Evolutionary conservation across 179 eudicot species (phyloP).

Genomic region (Silene noctiflora): DNA sequence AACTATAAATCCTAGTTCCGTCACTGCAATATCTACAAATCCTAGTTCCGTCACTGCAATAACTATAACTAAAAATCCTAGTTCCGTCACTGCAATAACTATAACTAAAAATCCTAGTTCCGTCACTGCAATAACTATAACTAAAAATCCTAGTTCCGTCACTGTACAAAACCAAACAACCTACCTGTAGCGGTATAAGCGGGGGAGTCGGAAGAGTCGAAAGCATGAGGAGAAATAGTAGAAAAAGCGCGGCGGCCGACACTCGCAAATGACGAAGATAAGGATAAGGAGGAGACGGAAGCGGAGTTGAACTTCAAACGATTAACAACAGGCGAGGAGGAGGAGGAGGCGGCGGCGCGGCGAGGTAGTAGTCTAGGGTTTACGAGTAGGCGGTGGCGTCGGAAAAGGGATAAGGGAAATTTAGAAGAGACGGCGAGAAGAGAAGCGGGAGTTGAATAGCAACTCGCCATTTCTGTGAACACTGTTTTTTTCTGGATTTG

Average conservation of each 20-base stretch:
- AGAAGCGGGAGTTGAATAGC: neutral
- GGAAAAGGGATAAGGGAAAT: constrained; percentile 3
- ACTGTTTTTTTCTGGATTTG: neutral
- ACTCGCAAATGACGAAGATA: constrained; percentile 7
- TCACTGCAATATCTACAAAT: too few relatives aligned
- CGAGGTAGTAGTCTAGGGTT: neutral
- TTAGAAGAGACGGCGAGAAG: neutral
- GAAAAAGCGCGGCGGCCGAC: constrained; percentile 29
- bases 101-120: neutral
- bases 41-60: neutral
- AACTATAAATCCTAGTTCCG: too few relatives aligned
- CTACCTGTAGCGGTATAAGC: constrained; percentile 48
- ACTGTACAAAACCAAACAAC: neutral
- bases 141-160: neutral
- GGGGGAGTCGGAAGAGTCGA: constrained; percentile 47
- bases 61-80: neutral
- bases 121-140: neutral
- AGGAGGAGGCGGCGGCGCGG: constrained; percentile 23
- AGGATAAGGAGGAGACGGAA: constrained; percentile 28
- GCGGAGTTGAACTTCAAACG: constrained; percentile 19
- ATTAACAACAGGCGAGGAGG: neutral
- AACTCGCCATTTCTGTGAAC: neutral
- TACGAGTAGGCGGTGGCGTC: neutral
- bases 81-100: neutral
- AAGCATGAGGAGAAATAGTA: constrained; percentile 47